Conservation (phyloP, 129 eudicot species). For the Erigeron canadensis region DNA sequence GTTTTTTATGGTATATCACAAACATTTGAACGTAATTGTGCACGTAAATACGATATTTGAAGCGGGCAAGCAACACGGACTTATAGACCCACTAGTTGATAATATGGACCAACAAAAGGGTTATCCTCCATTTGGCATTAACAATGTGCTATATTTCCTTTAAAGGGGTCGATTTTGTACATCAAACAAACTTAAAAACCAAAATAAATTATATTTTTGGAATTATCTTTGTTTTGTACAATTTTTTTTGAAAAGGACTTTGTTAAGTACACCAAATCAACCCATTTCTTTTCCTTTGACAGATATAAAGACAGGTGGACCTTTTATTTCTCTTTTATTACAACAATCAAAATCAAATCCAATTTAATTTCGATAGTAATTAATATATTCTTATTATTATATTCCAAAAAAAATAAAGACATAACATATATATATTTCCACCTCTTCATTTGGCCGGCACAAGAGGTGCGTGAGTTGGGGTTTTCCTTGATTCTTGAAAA, state of each 20-base stretch:
- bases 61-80: no score
- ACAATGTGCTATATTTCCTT: no score
- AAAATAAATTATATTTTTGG: neutral
- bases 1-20: no score
- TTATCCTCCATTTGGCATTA: no score
- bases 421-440: conserved; percentile 1
- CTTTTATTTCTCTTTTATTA: conserved; percentile 8
- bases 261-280: conserved; percentile 25
- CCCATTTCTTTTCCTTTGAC: conserved; percentile 9
- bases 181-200: conserved; percentile 8
- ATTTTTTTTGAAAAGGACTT: conserved; percentile 22
- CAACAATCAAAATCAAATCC: conserved; percentile 14
- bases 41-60: no score
- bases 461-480: conserved; percentile 32
- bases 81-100: no score
- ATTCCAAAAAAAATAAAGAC: neutral
- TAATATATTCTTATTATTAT: neutral
- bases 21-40: no score
- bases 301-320: conserved; percentile 21
- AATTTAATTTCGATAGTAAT: neutral
- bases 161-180: neutral
- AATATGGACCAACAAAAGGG: no score
- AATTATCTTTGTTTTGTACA: conserved; percentile 10
- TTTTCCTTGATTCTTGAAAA: conserved; percentile 30
- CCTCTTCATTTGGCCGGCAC: conserved; percentile 31